Percentiles rank a stretch among this genome's conserved stretches.
Evolutionary conservation across 1,284 basidiomycete genomes (phyloP).

Genomic region (Papiliotrema nemorosa): DNA sequence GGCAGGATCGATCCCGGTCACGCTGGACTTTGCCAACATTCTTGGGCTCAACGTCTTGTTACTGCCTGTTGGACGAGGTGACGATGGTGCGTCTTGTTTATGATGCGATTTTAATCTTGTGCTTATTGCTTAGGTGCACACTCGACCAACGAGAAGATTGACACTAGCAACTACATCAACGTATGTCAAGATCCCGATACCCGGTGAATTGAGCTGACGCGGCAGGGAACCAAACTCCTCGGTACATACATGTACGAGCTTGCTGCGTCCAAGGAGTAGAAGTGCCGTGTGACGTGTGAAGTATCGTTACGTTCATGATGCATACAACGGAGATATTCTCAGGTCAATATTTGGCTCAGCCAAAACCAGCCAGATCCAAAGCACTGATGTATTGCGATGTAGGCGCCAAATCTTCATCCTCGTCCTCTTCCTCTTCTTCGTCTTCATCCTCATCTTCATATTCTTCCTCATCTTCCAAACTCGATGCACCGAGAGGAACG

Average conservation of each 20-base stretch:
- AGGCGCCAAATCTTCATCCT: constrained; percentile 29
- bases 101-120: background rate
- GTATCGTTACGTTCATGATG: background rate
- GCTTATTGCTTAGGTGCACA: constrained; percentile 55
- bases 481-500: background rate
- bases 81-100: constrained; percentile 71
- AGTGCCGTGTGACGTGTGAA: background rate
- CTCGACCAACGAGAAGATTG: constrained; percentile 89
- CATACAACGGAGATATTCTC: background rate
- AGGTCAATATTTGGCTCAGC: background rate
- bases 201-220: background rate
- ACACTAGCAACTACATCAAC: constrained; percentile 87
- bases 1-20: constrained; percentile 86
- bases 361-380: constrained; percentile 38
- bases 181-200: constrained; percentile 40
- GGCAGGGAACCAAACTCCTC: constrained; percentile 62
- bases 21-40: constrained; percentile 89
- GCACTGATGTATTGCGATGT: constrained; percentile 44
- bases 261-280: constrained; percentile 44
- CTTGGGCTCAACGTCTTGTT: constrained; percentile 69
- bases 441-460: constrained; percentile 37
- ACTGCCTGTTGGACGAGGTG: constrained; percentile 87
- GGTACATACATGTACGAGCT: constrained; percentile 82
- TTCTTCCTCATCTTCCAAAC: constrained; percentile 23
- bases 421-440: constrained; percentile 40